Percentiles rank a stretch among this genome's conserved stretches.
phyloP scores from a whole-genome alignment of 345 rosid species.

The Brassica napus region DNA sequence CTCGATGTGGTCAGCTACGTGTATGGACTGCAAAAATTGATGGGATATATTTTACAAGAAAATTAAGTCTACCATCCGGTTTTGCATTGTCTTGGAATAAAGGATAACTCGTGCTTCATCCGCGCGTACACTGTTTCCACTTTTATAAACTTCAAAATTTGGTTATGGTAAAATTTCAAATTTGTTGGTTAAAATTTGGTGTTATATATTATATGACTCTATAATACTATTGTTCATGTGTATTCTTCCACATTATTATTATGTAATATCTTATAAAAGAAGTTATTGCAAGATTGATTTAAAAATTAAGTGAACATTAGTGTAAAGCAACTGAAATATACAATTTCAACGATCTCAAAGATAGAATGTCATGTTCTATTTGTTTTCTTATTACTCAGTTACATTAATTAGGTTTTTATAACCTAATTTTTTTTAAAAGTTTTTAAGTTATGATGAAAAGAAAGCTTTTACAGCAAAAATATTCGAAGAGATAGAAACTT shows the following conservation, averaged over 20 bases:
- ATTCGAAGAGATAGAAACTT: no score
- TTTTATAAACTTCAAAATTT: background rate
- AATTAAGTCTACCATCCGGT: background rate
- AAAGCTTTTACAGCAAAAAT: no score
- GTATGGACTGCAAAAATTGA: background rate
- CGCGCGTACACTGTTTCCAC: background rate
- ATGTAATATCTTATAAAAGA: no score
- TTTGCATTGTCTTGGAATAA: background rate
- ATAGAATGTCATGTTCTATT: background rate
- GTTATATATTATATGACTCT: background rate
- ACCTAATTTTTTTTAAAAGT: no score
- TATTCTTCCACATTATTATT: background rate
- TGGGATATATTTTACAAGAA: constrained; percentile 2
- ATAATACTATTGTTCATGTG: background rate
- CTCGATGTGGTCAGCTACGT: constrained; percentile 12
- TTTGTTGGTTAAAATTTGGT: background rate
- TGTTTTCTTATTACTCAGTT: no score
- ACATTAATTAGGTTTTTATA: no score
- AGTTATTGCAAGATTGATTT: background rate
- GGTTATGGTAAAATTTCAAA: background rate
- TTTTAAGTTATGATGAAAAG: no score
- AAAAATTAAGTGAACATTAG: background rate
- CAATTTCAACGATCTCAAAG: background rate
- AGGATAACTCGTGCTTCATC: background rate
- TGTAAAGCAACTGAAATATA: background rate